phyloP scores from a whole-genome alignment of 2,329 filamentous ascomycete genomes.

The Microthyrium microscopicum region DNA sequence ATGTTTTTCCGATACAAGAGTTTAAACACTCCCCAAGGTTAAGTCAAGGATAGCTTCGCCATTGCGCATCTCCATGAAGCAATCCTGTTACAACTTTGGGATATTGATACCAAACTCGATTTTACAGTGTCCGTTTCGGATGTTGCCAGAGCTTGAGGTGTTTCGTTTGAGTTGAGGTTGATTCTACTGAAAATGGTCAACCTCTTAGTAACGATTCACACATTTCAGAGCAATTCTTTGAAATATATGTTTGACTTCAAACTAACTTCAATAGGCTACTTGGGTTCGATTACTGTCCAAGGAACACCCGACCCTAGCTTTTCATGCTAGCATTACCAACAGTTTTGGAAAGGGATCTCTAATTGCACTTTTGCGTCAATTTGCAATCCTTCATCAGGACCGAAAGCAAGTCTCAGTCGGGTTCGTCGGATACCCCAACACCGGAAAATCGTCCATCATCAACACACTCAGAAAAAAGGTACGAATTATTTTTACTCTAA shows the following conservation, averaged over 20 bases:
- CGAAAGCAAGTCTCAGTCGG: conserved; percentile 92
- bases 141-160: conserved; percentile 53
- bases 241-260: conserved; percentile 16
- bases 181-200: conserved; percentile 39
- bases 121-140: conserved; percentile 78
- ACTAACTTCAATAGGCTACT: conserved; percentile 47
- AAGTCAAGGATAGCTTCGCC: conserved; percentile 74
- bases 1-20: conserved; percentile 1
- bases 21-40: conserved; percentile 56
- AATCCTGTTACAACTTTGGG: conserved; percentile 98
- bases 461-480: conserved; percentile 90
- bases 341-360: conserved; percentile 91
- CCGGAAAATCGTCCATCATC: conserved; percentile 92
- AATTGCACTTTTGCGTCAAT: conserved; percentile 83
- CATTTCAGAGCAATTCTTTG: conserved; percentile 30
- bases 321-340: conserved; percentile 89
- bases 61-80: conserved; percentile 50
- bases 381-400: conserved; percentile 73
- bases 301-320: conserved; percentile 84
- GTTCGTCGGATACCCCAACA: conserved; percentile 79
- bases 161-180: conserved; percentile 96
- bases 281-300: conserved; percentile 85
- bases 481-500: too few relatives aligned
- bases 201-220: conserved; percentile 99
- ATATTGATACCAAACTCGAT: conserved; percentile 62